These are phyloP conservation scores for Agrostemma githago DNA, from an alignment of 148 eudicot species.

Conservation along the genomic window DNA sequence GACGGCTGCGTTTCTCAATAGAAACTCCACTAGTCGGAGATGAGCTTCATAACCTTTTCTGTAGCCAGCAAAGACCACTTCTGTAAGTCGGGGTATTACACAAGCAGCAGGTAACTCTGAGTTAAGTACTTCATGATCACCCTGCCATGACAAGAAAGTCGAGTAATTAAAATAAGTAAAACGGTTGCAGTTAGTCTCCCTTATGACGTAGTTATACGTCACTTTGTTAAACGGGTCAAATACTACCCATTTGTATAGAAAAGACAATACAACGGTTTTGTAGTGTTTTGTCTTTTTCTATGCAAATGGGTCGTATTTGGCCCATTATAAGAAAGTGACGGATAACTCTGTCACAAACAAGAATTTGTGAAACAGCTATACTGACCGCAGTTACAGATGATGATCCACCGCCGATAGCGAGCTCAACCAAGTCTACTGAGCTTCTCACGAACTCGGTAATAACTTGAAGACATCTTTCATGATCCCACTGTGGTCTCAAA, in stretches of 20 bases:
- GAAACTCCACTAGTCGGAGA: constrained; percentile 10
- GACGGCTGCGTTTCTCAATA: constrained; percentile 2
- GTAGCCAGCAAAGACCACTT: neutral
- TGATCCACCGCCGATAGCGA: neutral
- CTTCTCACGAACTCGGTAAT: constrained; percentile 2
- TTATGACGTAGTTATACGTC: too few species aligned
- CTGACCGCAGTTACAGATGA: neutral
- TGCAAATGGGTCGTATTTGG: too few species aligned
- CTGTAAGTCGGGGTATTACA: constrained; percentile 9
- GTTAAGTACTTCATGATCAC: neutral
- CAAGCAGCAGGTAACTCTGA: constrained; percentile 1
- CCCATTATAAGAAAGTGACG: too few species aligned
- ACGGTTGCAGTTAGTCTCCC: too few species aligned
- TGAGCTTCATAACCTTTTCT: neutral
- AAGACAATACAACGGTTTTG: too few species aligned
- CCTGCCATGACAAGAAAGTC: constrained; percentile 2
- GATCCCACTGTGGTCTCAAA: neutral
- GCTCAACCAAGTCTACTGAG: constrained; percentile 1
- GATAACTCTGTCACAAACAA: too few species aligned
- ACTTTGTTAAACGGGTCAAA: too few species aligned
- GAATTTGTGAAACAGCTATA: neutral
- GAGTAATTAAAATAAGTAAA: neutral
- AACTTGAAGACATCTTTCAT: neutral
- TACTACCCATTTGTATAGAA: too few species aligned
- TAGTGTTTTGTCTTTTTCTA: too few species aligned